phyloP scores from a whole-genome alignment of 2,329 filamentous ascomycete species.

The Nothophoma quercina region DNA sequence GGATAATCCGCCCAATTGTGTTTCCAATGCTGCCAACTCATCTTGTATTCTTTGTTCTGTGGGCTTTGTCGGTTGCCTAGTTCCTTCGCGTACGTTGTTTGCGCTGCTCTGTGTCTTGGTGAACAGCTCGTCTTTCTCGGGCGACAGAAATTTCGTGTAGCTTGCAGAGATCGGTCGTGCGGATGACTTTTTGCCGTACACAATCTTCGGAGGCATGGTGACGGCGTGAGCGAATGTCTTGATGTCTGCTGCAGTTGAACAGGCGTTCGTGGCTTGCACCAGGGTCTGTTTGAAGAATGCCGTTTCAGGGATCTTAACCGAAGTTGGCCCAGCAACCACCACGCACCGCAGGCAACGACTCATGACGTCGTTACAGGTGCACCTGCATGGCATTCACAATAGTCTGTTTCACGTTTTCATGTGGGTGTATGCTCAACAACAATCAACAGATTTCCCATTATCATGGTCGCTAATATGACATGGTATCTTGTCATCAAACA shows the following conservation, averaged over 20 bases:
- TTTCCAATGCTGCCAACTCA: conserved; percentile 10
- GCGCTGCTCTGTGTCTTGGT: conserved; percentile 5
- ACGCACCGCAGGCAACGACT: background rate
- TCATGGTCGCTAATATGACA: conserved; percentile 14
- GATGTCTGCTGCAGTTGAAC: conserved; percentile 1
- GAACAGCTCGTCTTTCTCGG: conserved; percentile 31
- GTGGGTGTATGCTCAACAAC: background rate
- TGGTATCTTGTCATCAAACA: conserved; percentile 13
- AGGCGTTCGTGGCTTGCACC: conserved; percentile 3
- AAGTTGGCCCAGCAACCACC: conserved; percentile 17
- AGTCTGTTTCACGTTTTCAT: background rate
- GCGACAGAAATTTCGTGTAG: conserved; percentile 38
- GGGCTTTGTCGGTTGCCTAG: conserved; percentile 1
- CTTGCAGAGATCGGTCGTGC: conserved; percentile 8
- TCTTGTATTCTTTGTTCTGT: conserved; percentile 9
- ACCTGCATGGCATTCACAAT: too few relatives aligned
- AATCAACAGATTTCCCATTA: conserved; percentile 10
- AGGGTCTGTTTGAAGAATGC: conserved; percentile 20
- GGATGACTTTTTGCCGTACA: conserved; percentile 30
- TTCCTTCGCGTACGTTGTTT: background rate
- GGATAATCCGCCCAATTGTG: conserved; percentile 8
- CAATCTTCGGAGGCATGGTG: conserved; percentile 34
- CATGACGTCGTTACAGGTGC: conserved; percentile 10
- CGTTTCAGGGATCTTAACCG: conserved; percentile 17
- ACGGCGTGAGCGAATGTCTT: conserved; percentile 9